Evolutionary conservation across 164 flowering plant species (phyloP), one percentile per base, ranked within the genome.

Genomic region (Chimonanthus salicifolius): DNA sequence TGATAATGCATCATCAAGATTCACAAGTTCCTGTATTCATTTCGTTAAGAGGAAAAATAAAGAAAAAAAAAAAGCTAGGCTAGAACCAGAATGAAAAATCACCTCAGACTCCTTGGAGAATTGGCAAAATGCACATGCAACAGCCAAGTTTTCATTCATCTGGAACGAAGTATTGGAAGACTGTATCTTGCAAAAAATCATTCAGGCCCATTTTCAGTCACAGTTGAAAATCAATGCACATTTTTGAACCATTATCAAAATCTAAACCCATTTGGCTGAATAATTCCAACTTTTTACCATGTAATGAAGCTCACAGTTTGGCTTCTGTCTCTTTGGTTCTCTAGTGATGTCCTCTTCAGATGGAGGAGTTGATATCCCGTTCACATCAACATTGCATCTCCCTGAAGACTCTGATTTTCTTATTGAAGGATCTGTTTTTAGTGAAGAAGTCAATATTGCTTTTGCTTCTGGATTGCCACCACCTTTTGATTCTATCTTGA

Each of bases 71-170:
- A 51, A 45, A 48, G 13, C 1, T 9, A 18, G 2, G 16, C 33
- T 33, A 33, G 33, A 47, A 33, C 20, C 33, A 50, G 49, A 51
- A 67, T 47, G 21, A 6, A 3, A 33, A 46, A 58, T 20, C 62
- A 76, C 78, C 78, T 71, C 60, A 51, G 70, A n/a, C 20, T 66
- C 71, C 21, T 20, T 47, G 4, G 74, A 58, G 63, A 60, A 46
- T 46, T 76, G 78, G 58, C 78, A 76, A 71, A 76, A 71, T 49
- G 74, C 78, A 76, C 78, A 76, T 47, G 20, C 18, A 20, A 47
- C 70, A 20, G 44, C 9, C 44, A 21, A 48, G 58, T 58, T 10
- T 43, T 16, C 58, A 13, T n/a, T 46, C 15, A 6, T 45, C 6
- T 66, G 6, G 43, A 6, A 11, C 69, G 60, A 13, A 70, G n/a